Evolutionary conservation across 345 rosid species (phyloP).

Genomic region (Heritiera fomes): DNA sequence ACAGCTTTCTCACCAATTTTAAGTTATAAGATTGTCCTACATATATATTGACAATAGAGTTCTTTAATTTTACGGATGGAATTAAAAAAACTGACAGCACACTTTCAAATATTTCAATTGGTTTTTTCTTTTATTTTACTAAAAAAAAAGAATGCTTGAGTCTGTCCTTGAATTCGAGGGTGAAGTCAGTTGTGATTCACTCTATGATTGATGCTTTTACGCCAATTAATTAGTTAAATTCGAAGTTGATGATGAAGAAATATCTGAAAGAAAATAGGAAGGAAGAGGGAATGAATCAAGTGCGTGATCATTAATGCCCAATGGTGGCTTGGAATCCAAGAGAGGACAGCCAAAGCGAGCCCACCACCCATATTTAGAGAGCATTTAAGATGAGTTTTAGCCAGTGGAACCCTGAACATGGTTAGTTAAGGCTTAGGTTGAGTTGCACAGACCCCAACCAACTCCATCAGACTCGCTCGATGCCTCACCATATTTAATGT

Average conservation of each 20-base stretch:
- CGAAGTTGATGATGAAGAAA: neutral
- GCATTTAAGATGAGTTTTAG: neutral
- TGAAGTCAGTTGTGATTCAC: conserved; percentile 21
- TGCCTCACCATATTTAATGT: neutral
- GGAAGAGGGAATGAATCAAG: neutral
- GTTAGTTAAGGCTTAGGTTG: neutral
- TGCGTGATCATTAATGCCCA: neutral
- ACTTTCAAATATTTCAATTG: no score
- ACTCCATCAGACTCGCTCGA: neutral
- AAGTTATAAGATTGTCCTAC: no score
- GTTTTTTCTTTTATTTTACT: no score
- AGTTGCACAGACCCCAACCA: conserved; percentile 20
- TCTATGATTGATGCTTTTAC: conserved; percentile 15
- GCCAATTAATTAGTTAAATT: no score
- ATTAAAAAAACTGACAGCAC: no score
- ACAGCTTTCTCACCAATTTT: no score
- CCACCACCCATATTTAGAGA: conserved; percentile 1
- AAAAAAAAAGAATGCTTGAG: conserved; percentile 2
- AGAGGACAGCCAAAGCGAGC: neutral
- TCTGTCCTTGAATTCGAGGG: neutral
- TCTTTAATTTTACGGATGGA: no score
- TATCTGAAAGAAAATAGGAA: neutral
- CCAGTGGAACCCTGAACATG: no score
- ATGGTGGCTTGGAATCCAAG: conserved; percentile 13
- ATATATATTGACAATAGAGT: no score